Conservation (phyloP, 768 basidiomycete genomes). For the Mycena leptocephala region DNA sequence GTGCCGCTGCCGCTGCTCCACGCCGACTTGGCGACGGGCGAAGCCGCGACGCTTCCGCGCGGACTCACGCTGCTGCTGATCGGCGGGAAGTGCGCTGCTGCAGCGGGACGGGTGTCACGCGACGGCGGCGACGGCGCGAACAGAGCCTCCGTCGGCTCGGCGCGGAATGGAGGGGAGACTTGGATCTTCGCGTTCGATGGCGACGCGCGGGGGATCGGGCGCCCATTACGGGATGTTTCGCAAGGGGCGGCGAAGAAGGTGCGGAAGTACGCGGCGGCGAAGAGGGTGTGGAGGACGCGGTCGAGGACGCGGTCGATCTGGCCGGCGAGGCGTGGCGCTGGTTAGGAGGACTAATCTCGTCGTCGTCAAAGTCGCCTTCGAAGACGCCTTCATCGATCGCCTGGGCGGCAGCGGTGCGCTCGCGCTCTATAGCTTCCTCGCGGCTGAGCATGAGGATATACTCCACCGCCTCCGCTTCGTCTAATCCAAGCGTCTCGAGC, state of each 20-base stretch:
- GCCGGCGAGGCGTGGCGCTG: background rate
- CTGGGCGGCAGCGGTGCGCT: slow-evolving; percentile 33
- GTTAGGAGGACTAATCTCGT: background rate
- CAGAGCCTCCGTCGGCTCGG: slow-evolving; percentile 74
- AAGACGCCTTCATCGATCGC: slow-evolving; percentile 70
- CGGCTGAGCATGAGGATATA: slow-evolving; percentile 90
- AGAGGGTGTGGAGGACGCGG: slow-evolving; percentile 42
- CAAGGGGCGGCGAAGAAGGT: slow-evolving; percentile 41
- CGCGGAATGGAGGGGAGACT: slow-evolving; percentile 64
- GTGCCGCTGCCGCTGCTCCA: too few species aligned
- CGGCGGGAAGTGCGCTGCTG: slow-evolving; percentile 47
- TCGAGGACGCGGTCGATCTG: slow-evolving; percentile 31
- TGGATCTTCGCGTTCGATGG: slow-evolving; percentile 69
- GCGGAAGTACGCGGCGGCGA: slow-evolving; percentile 41
- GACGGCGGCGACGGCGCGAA: slow-evolving; percentile 40
- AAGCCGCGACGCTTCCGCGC: slow-evolving; percentile 6
- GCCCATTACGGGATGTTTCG: slow-evolving; percentile 37
- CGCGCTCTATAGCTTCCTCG: slow-evolving; percentile 69
- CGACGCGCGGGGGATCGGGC: slow-evolving; percentile 50
- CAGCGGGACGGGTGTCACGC: slow-evolving; percentile 42
- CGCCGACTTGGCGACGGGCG: slow-evolving; percentile 42
- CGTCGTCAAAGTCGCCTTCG: slow-evolving; percentile 68
- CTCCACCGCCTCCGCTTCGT: slow-evolving; percentile 82
- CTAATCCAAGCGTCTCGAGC: slow-evolving; percentile 77
- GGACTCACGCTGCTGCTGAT: slow-evolving; percentile 28